Base-by-base conservation (phyloP, 345 rosid genomes). In the Lepidium didymum region DNA sequence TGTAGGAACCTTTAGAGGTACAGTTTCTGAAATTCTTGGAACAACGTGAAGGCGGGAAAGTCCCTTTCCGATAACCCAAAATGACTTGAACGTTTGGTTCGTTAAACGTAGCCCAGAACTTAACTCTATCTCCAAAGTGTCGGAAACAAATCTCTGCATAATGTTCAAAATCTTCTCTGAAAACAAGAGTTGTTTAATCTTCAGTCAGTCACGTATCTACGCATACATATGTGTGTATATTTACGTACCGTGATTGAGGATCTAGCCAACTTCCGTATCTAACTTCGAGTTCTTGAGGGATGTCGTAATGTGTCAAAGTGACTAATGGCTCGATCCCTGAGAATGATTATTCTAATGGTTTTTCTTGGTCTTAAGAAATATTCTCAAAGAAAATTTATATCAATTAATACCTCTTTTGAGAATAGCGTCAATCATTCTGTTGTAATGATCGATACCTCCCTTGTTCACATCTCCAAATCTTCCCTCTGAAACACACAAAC, bases 291-390 rank as follows among this genome's bases (percentile, higher is more conserved):
- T 86, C 94, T 76, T 87, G 87, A 73, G 97, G 97, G 41, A 81
- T 51, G 68, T 86, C 94, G 10, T 69, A 84, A 80, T 92, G 94
- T 56, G 84, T 81, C 72, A 89, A 71, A 7, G 92, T 79, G 57
- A 89, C 90, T 75, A 91, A 89, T 29, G 94, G 89, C 49, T 79
- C 75, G 43, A 92, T 87, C 43, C 94, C 97, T 91, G 85, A 11
- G 41, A 74, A 62, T 45, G 55, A 27, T 56, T 13, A 21, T 42
- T 7, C 25, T 41, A 40, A 16, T n/a, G n/a, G n/a, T n/a, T n/a
- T 5, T 57, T 27, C 33, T 37, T 51, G 11, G 29, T 38, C 10
- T 43, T 47, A 18, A 46, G 38, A 47, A 7, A 13, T 4, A 15
- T 52, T 36, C 1, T 43, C 6, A n/a, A 11, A 5, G n/a, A 40